Conservation (phyloP, 2,329 filamentous ascomycete genomes). For the Colletotrichum shisoi region DNA sequence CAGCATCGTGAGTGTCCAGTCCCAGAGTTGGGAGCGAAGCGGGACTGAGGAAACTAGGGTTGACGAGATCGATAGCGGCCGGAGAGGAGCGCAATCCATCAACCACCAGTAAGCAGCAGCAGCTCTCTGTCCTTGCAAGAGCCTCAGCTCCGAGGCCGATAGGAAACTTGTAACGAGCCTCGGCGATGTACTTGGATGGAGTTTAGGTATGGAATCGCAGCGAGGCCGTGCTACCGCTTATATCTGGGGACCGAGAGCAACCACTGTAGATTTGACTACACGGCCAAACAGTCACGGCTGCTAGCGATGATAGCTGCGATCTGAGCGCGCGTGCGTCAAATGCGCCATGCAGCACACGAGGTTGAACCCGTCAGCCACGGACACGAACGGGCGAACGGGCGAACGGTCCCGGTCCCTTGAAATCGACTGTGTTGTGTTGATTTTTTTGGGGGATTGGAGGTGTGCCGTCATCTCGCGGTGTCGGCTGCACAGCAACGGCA, state of each 20-base stretch:
- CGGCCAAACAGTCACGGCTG: too few species aligned
- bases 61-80: conserved; percentile 1
- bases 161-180: background rate
- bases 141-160: background rate
- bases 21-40: background rate
- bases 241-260: background rate
- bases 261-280: conserved; percentile 12
- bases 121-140: background rate
- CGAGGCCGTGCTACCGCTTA: conserved; percentile 26
- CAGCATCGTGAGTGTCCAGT: background rate
- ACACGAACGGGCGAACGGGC: background rate
- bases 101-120: background rate
- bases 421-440: background rate
- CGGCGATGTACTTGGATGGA: background rate
- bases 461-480: conserved; percentile 17
- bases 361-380: conserved; percentile 11
- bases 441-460: too few species aligned
- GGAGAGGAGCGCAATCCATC: conserved; percentile 2
- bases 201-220: background rate
- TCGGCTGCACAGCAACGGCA: conserved; percentile 3
- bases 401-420: background rate
- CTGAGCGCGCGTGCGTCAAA: conserved; percentile 9
- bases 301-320: too few species aligned
- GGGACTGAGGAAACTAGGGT: background rate
- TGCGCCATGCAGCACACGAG: background rate